Evolutionary conservation across 495 filamentous ascomycete genomes (phyloP), one percentile per base, ranked within the genome.

Genomic region (Barbatosphaeria neglecta): DNA sequence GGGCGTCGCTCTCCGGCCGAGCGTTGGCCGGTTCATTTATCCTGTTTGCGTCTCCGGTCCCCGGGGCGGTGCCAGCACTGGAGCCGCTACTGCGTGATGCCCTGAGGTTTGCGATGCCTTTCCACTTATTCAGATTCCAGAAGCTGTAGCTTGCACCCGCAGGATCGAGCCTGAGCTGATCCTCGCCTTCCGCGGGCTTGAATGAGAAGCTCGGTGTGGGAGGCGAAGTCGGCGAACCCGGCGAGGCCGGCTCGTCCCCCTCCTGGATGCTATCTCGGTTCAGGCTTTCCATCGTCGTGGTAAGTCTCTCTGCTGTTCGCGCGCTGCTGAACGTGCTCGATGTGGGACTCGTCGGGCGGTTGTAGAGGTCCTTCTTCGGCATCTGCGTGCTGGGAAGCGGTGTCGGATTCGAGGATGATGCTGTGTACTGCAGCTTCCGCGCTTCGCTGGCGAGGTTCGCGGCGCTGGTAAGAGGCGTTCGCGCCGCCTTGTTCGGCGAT

Each of bases 121-220:
- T 58, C 69, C 67, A 73, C 37, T 63, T 61, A 16, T 64, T 63
- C 22, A 71, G 53, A 42, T 68, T 69, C 68, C 69, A 70, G 46
- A 72, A 72, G 6, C 64, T 64, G 15, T 53, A 58, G 44, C 46
- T 61, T 3, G 57, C 55, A 13, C 52, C 54, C 11, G 41, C 52
- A 9, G 56, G 47, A 19, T 67, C 58, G 0, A 58, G 50, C 9
- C 57, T 45, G 18, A 54, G 38, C 37, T 55, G 51, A 15, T 59
- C 57, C 11, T 54, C 53, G 3, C 65, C 64, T 13, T 50, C 53
- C 1, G 56, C 28, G 1, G 64, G 45, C n/a, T 55, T 55, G 37
- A 68, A 62, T 1, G 63, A 65, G 46, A 70, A 71, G 46, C 64
- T 66, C 6, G 69, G 60, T 6, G 58, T 58, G 7, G 66, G 65